Evolutionary conservation across 2,329 filamentous ascomycete genomes (phyloP).

Genomic region (Calonectria henricotiae): DNA sequence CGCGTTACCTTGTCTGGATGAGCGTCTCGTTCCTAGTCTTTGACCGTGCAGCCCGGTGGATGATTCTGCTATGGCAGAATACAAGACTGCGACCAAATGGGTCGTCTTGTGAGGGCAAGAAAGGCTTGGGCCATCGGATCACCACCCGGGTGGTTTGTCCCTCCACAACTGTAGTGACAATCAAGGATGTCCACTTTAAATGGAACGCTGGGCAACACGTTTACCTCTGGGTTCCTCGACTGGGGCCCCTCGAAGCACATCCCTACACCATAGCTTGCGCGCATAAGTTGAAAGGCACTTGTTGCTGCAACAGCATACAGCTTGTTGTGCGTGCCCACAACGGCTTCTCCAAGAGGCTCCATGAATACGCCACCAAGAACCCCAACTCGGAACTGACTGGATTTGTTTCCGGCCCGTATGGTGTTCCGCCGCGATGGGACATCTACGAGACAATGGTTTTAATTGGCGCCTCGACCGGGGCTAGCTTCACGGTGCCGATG

Average conservation of each 20-base stretch:
- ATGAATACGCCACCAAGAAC: conserved; percentile 63
- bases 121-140: conserved; percentile 69
- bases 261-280: conserved; percentile 76
- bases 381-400: conserved; percentile 54
- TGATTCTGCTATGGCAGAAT: conserved; percentile 70
- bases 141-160: conserved; percentile 66
- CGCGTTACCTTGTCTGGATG: conserved; percentile 78
- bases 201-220: conserved; percentile 76
- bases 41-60: conserved; percentile 72
- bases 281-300: conserved; percentile 66
- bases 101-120: conserved; percentile 65
- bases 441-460: conserved; percentile 74
- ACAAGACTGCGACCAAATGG: conserved; percentile 61
- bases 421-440: conserved; percentile 70
- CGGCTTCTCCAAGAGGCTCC: conserved; percentile 72
- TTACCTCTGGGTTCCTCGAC: conserved; percentile 73
- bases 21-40: conserved; percentile 75
- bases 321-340: conserved; percentile 71
- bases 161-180: conserved; percentile 71
- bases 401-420: conserved; percentile 73
- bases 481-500: conserved; percentile 74
- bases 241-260: conserved; percentile 72
- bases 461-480: conserved; percentile 76
- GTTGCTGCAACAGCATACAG: conserved; percentile 74
- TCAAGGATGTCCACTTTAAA: conserved; percentile 73